Base-by-base conservation (phyloP, 2,329 filamentous ascomycete species). In the Tothia fuscella region DNA sequence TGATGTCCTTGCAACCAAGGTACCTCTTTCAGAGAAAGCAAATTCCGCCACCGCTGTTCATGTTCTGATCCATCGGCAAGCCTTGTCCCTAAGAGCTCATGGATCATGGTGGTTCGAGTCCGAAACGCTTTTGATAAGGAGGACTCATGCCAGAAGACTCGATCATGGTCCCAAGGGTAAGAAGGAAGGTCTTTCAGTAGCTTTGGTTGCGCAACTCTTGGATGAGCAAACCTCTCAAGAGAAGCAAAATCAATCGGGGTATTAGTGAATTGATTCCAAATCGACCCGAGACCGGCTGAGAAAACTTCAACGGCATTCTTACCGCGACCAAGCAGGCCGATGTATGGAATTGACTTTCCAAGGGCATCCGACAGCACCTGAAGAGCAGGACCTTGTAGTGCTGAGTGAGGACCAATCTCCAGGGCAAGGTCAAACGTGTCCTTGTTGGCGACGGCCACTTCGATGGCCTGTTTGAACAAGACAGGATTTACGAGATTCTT, bases 141-240 rank as follows among this genome's bases (percentile, higher is more conserved):
- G 14, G 55, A 48, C 38, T 54, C 54, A 2, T 49, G 45, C 49
- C 56, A 54, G 51, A 54, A 55, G 24, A 16, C 19, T 17, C 52
- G 48, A 10, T 49, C 38, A 37, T 58, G 57, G 13, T 60, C 52
- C 58, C 57, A 61, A 1, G 51, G 25, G 21, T 44, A 44, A 7
- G 38, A 33, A 7, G 44, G 44, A 5, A 46, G 30, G 30, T 46
- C 40, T 12, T 19, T 30, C 12, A 43, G 29, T 7, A 16, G n/a
- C 4, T 13, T 10, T 12, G n/a, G 9, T 5, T 29, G 5, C 6
- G 5, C 36, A 5, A n/a, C 28, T 24, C 13, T 5, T 9, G 13
- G 13, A 16, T 41, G 17, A 13, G 33, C 25, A n/a, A n/a, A 10
- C 13, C 5, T 6, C 5, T 24, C 36, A n/a, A 14, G 19, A 12